phyloP scores from a whole-genome alignment of 2,329 filamentous ascomycete genomes.

The Penicillium polonicum region DNA sequence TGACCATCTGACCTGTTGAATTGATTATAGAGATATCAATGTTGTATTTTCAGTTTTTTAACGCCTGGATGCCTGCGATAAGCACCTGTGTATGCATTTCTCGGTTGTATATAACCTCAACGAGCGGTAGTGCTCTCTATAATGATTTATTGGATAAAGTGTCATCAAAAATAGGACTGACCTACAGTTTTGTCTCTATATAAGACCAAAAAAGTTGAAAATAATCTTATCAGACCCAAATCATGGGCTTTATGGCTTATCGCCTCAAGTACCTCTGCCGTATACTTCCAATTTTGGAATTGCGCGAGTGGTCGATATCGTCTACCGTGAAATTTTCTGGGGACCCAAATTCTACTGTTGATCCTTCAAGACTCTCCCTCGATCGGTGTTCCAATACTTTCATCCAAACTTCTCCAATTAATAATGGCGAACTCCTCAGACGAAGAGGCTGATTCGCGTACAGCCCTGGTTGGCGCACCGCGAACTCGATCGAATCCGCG shows the following conservation, averaged over 20 bases:
- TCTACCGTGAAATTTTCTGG: slow-evolving; percentile 29
- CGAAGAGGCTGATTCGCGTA: slow-evolving; percentile 48
- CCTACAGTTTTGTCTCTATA: no score
- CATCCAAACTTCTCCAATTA: neutral
- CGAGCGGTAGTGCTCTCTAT: neutral
- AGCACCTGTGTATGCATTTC: neutral
- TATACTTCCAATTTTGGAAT: neutral
- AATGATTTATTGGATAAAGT: neutral
- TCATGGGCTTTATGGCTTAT: neutral
- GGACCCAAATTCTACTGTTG: slow-evolving; percentile 2
- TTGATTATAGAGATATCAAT: neutral
- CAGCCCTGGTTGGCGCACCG: slow-evolving; percentile 44
- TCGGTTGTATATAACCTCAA: neutral
- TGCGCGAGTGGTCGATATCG: slow-evolving; percentile 1
- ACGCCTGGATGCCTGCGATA: neutral
- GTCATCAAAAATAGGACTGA: neutral
- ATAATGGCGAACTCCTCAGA: slow-evolving; percentile 18
- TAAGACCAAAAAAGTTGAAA: neutral
- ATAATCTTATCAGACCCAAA: neutral
- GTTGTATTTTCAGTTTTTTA: neutral
- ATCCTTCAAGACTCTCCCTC: neutral
- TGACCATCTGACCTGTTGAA: neutral
- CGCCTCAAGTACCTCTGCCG: neutral
- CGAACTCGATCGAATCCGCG: slow-evolving; percentile 29
- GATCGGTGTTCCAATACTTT: neutral